Conservation (phyloP, 1,284 basidiomycete species). For the Phenoliferia sp. region DNA sequence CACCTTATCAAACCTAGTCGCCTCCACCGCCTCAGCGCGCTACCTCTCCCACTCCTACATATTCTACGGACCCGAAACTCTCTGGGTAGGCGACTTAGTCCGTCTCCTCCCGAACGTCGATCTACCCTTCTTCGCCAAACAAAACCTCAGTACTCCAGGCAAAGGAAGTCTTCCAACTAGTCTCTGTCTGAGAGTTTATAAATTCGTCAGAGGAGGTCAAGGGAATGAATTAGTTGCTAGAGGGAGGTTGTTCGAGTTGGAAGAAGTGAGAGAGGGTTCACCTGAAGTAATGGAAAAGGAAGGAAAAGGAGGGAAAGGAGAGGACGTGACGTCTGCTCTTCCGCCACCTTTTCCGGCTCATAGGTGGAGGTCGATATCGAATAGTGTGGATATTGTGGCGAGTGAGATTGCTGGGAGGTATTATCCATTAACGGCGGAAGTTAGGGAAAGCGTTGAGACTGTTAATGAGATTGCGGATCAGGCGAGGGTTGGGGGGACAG, state of each 20-base stretch:
- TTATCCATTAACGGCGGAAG: constrained; percentile 3
- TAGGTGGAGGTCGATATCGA: constrained; percentile 13
- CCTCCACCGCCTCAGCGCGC: not conserved
- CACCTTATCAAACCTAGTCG: no score
- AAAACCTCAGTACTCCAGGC: not conserved
- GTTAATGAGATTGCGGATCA: not conserved
- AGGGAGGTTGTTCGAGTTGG: constrained; percentile 23
- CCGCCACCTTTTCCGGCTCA: constrained; percentile 20
- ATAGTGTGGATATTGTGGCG: constrained; percentile 10
- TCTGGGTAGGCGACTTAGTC: constrained; percentile 22
- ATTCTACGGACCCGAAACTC: constrained; percentile 21
- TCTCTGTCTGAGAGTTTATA: constrained; percentile 19
- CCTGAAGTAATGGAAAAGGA: not conserved
- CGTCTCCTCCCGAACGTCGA: constrained; percentile 20
- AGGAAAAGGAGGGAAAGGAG: no score
- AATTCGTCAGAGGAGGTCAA: constrained; percentile 10
- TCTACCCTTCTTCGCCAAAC: not conserved
- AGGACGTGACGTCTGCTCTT: not conserved
- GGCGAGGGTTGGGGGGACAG: constrained; percentile 1
- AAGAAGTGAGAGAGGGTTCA: not conserved
- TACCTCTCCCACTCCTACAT: constrained; percentile 21
- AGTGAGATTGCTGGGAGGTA: constrained; percentile 17
- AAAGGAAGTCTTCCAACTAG: not conserved
- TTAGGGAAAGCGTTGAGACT: not conserved
- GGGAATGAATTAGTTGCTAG: constrained; percentile 16